Base-by-base conservation (phyloP, 306 rosid genomes). In the Inga oerstediana region DNA sequence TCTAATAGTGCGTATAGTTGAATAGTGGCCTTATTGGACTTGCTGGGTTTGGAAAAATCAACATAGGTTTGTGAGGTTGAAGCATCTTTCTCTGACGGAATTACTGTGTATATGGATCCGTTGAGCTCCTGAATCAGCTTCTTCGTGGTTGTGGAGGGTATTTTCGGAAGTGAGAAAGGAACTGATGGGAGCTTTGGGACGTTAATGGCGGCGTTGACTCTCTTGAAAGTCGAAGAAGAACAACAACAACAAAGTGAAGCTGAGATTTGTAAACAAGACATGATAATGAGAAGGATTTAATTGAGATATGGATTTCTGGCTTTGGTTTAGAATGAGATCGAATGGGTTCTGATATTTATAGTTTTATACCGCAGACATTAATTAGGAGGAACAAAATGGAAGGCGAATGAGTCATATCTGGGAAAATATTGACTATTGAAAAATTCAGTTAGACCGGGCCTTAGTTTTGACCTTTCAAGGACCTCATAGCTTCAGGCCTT, bases 1-100 rank as follows among this genome's bases (percentile, higher is more conserved):
- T 90, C 90, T 10, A 89, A 74, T 61, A 90, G 48, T 35, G 86
- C 85, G 4, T 87, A 87, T 52, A 92, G 88, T 76, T 90, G 85
- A 17, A 64, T 11, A 3, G 73, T 77, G 8, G 70, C 48, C 7
- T 78, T 46, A 46, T 46, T 46, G 22, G 87, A 37, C 2, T 74
- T 7, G 27, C 46, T 13, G n/a, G 81, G 11, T 34, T 41, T 16
- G 46, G 11, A 41, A 13, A 30, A 24, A 34, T 37, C 41, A 59
- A 76, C 54, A 7, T 48, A 13, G 5, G 48, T 11, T 15, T 34
- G 16, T 27, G 41, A 14, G 56, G 5, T 44, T n/a, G 64, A 16
- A 44, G 5, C 79, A 61, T 78, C 70, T 0, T 64, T 77, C 24
- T 67, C 64, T 20, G 54, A 59, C 10, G 86, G 66, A 69, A 13